A percentile compares a stretch with the other conserved stretches of the same genome.
Conservation (phyloP, 768 basidiomycete genomes). For the Termitomyces sp. region DNA sequence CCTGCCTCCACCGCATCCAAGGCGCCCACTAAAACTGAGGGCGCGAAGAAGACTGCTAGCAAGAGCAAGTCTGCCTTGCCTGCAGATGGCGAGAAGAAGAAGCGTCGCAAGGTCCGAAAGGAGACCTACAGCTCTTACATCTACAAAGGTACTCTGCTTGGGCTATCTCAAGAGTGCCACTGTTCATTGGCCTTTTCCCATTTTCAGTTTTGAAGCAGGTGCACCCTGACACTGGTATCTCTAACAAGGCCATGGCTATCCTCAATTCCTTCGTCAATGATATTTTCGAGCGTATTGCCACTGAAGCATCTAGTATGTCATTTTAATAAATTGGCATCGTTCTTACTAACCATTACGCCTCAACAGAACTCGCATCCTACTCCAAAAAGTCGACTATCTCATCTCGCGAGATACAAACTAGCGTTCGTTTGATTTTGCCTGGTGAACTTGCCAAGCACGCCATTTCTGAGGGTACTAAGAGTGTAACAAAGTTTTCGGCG, state of each 20-base stretch:
- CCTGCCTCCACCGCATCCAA: slow-evolving; percentile 27
- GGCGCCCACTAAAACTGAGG: slow-evolving; percentile 42
- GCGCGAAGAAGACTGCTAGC: slow-evolving; percentile 47
- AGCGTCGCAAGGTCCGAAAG: slow-evolving; percentile 73
- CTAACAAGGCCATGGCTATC: slow-evolving; percentile 84
- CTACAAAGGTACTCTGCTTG: slow-evolving; percentile 54
- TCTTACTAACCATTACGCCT: not conserved
- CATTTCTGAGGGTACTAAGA: slow-evolving; percentile 63
- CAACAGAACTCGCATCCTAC: slow-evolving; percentile 70
- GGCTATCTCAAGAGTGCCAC: not conserved
- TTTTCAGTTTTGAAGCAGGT: slow-evolving; percentile 78
- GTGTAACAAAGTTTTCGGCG: slow-evolving; percentile 43
- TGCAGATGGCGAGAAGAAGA: slow-evolving; percentile 70
- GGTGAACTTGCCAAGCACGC: slow-evolving; percentile 87
- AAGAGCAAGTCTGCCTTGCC: slow-evolving; percentile 27
- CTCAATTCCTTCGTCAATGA: slow-evolving; percentile 83
- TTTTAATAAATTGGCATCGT: not conserved
- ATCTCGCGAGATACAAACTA: slow-evolving; percentile 84
- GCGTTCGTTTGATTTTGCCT: slow-evolving; percentile 77
- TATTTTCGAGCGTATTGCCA: slow-evolving; percentile 77
- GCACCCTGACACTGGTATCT: slow-evolving; percentile 91
- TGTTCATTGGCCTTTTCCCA: not conserved
- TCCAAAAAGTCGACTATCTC: slow-evolving; percentile 90
- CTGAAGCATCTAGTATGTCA: slow-evolving; percentile 60
- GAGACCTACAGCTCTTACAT: slow-evolving; percentile 86